phyloP scores from a whole-genome alignment of 352 stramenopile species.

The Phytophthora hybrid region DNA sequence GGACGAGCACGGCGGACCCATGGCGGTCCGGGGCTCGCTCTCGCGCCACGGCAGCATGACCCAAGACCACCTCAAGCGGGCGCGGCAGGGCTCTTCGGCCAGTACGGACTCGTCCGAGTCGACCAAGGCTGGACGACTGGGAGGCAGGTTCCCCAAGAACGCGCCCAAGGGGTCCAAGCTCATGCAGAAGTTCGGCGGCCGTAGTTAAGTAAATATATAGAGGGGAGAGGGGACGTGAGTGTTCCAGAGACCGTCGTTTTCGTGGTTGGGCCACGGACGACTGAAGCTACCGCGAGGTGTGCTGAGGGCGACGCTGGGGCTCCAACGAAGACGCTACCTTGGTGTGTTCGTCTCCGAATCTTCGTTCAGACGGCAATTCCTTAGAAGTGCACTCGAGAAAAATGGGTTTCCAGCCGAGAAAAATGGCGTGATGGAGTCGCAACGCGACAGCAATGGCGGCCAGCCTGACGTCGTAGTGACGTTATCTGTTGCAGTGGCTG shows the following conservation, averaged over 20 bases:
- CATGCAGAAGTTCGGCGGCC: slow-evolving; percentile 72
- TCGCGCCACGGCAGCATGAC: slow-evolving; percentile 29
- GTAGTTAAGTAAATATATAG: slow-evolving; percentile 31
- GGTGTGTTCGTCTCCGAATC: neutral
- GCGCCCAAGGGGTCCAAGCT: slow-evolving; percentile 62
- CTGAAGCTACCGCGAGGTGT: neutral
- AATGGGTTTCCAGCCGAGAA: neutral
- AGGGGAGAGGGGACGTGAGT: neutral
- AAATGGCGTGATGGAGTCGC: neutral
- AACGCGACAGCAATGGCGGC: neutral
- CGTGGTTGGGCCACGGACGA: neutral
- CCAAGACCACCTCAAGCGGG: slow-evolving; percentile 59
- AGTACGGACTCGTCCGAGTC: slow-evolving; percentile 59
- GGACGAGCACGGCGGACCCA: slow-evolving; percentile 27
- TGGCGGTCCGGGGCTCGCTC: slow-evolving; percentile 14
- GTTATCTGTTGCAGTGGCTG: neutral
- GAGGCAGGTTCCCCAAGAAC: slow-evolving; percentile 48
- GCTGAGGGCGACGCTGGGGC: neutral
- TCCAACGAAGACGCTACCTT: neutral
- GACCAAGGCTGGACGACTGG: slow-evolving; percentile 59
- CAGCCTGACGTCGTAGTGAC: neutral
- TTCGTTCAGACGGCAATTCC: neutral
- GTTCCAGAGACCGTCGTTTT: neutral
- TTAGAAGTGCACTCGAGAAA: neutral
- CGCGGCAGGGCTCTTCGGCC: slow-evolving; percentile 50